These are phyloP conservation scores for Mycena pura DNA, from an alignment of 768 basidiomycete genomes.

Conservation along the genomic window DNA sequence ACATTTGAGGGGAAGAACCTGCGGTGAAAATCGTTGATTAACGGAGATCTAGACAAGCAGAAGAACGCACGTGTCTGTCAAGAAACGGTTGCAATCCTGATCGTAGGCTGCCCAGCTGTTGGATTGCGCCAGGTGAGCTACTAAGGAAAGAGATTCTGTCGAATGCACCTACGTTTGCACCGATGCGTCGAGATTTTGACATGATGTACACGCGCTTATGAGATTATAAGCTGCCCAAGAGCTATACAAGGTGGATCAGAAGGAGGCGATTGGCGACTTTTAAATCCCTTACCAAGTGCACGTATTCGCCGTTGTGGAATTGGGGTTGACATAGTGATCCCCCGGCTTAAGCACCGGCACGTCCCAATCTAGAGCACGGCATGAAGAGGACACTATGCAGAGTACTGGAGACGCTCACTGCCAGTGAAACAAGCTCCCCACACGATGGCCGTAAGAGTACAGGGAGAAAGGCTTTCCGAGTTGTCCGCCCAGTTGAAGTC, in stretches of 20 bases:
- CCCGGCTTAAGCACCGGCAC: constrained; percentile 28
- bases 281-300: constrained; percentile 46
- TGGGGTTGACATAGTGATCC: constrained; percentile 33
- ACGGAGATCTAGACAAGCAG: background rate
- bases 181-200: constrained; percentile 43
- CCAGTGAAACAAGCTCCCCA: constrained; percentile 42
- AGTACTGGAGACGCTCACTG: constrained; percentile 37
- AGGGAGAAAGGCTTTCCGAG: constrained; percentile 39
- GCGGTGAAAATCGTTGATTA: background rate
- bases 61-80: constrained; percentile 22
- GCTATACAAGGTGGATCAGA: constrained; percentile 35
- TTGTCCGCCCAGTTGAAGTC: constrained; percentile 47
- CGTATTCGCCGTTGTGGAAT: constrained; percentile 27
- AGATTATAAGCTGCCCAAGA: constrained; percentile 67
- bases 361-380: constrained; percentile 35
- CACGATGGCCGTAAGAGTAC: constrained; percentile 42
- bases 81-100: constrained; percentile 11
- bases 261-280: background rate
- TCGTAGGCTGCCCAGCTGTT: constrained; percentile 33
- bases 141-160: background rate
- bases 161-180: constrained; percentile 40
- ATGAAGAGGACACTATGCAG: background rate
- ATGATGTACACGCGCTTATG: constrained; percentile 56
- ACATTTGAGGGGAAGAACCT: constrained; percentile 52
- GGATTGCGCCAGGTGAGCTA: background rate